A percentile compares a stretch with the other conserved stretches of the same genome.
Conservation (phyloP, 768 basidiomycete genomes). For the Rhodotorula babjevae region DNA sequence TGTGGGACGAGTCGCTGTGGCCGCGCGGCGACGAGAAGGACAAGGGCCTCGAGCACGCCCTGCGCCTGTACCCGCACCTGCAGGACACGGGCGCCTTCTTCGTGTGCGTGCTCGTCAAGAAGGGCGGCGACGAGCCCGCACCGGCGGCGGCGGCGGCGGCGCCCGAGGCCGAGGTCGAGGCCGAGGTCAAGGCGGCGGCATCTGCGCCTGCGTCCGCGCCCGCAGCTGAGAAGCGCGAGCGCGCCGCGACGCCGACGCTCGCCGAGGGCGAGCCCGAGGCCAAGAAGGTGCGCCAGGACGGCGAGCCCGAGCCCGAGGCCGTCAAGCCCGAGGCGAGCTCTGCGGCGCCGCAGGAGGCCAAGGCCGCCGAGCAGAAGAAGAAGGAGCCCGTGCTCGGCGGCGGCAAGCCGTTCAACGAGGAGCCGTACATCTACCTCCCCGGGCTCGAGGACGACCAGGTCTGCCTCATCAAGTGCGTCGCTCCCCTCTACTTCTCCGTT, state of each 20-base stretch:
- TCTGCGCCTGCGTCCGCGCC: not conserved
- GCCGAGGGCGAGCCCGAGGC: slow-evolving; percentile 32
- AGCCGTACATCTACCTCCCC: slow-evolving; percentile 76
- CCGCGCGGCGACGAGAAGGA: slow-evolving; percentile 61
- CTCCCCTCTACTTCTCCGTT: not conserved
- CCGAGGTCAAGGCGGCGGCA: slow-evolving; percentile 10
- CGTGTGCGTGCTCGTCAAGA: slow-evolving; percentile 69
- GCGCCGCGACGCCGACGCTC: slow-evolving; percentile 16
- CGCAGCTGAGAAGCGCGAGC: slow-evolving; percentile 13
- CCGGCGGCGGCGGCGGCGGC: not conserved
- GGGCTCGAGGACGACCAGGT: slow-evolving; percentile 65
- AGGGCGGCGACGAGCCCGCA: slow-evolving; percentile 5
- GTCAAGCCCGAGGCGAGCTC: not conserved
- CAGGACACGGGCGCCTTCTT: slow-evolving; percentile 98
- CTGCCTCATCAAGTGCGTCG: slow-evolving; percentile 63
- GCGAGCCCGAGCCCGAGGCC: not conserved
- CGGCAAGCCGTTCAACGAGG: slow-evolving; percentile 65
- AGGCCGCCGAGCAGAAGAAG: slow-evolving; percentile 50
- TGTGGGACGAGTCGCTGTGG: slow-evolving; percentile 63
- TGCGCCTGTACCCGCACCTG: slow-evolving; percentile 87
- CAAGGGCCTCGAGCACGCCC: slow-evolving; percentile 65
- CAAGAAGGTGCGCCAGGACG: slow-evolving; percentile 15
- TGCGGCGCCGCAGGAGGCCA: slow-evolving; percentile 15
- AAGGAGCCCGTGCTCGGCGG: slow-evolving; percentile 15
- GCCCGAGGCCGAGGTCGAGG: slow-evolving; percentile 9